phyloP scores from a whole-genome alignment of 2,329 filamentous ascomycete species.

The Graphilbum sp. region DNA sequence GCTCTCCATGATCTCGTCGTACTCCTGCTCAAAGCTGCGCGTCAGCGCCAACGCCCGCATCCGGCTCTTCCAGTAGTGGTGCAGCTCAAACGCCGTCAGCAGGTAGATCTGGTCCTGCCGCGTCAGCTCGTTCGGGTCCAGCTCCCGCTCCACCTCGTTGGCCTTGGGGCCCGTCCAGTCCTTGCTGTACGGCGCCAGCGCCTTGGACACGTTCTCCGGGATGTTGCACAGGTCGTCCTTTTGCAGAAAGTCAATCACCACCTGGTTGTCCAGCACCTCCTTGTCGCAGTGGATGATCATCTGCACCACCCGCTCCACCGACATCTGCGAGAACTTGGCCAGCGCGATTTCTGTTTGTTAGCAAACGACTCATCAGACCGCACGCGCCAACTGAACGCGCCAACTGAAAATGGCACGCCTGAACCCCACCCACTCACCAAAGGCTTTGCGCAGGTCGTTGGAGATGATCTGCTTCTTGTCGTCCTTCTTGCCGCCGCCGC shows the following conservation, averaged over 20 bases:
- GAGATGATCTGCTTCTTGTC: conserved; percentile 98
- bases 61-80: conserved; percentile 96
- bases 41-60: conserved; percentile 84
- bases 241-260: conserved; percentile 93
- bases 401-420: too few relatives aligned
- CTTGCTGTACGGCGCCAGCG: conserved; percentile 88
- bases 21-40: conserved; percentile 69
- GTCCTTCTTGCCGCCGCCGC: conserved; percentile 62
- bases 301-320: conserved; percentile 71
- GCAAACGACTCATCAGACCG: conserved; percentile 3
- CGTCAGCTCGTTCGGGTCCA: conserved; percentile 76
- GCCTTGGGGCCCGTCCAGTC: conserved; percentile 90
- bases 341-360: conserved; percentile 59
- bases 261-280: conserved; percentile 72
- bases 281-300: conserved; percentile 94
- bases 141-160: conserved; percentile 59
- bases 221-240: conserved; percentile 87
- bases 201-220: conserved; percentile 75
- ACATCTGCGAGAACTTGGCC: conserved; percentile 75
- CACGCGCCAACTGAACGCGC: too few relatives aligned
- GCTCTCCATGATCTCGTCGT: conserved; percentile 78
- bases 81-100: conserved; percentile 81
- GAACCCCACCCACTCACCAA: conserved; percentile 45
- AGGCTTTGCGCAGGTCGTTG: conserved; percentile 73
- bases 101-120: conserved; percentile 92